A percentile compares a stretch with the other conserved stretches of the same genome.
These are phyloP conservation scores for Kazachstania bromeliacearum DNA, from an alignment of 805 yeast genomes.

Conservation along the genomic window DNA sequence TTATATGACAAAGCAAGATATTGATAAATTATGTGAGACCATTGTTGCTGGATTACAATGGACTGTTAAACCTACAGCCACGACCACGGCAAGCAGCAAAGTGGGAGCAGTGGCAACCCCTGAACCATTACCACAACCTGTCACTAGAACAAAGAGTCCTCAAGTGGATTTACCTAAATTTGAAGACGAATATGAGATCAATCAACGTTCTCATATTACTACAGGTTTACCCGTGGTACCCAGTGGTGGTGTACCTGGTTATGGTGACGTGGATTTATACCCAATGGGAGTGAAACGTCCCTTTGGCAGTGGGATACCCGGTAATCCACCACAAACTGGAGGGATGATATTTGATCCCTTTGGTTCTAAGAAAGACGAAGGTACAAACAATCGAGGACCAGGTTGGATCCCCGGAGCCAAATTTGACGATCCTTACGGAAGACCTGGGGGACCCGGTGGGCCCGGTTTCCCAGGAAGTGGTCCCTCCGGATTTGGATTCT, in stretches of 20 bases:
- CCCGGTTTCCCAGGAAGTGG: constrained; percentile 3
- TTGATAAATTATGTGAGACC: not conserved
- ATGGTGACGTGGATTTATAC: constrained; percentile 29
- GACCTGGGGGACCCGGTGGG: constrained; percentile 8
- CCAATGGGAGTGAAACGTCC: constrained; percentile 28
- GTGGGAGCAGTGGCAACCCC: not conserved
- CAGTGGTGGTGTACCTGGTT: constrained; percentile 8
- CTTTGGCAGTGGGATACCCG: not conserved
- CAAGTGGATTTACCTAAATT: constrained; percentile 25
- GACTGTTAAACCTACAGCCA: not conserved
- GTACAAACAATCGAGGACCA: constrained; percentile 13
- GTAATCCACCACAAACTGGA: constrained; percentile 4
- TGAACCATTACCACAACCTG: not conserved
- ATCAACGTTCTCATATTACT: not conserved
- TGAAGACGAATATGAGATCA: constrained; percentile 27
- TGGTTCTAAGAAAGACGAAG: constrained; percentile 8
- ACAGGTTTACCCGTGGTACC: constrained; percentile 6
- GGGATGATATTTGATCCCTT: constrained; percentile 31
- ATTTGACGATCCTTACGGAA: constrained; percentile 26
- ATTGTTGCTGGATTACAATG: not conserved
- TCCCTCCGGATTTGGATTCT: constrained; percentile 7
- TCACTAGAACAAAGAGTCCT: too few species aligned
- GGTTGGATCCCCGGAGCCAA: constrained; percentile 28
- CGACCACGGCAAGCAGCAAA: not conserved
- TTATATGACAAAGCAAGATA: not conserved